These are phyloP conservation scores for Fusarium lyarnte DNA, from an alignment of 2,329 filamentous ascomycete species.

Conservation along the genomic window DNA sequence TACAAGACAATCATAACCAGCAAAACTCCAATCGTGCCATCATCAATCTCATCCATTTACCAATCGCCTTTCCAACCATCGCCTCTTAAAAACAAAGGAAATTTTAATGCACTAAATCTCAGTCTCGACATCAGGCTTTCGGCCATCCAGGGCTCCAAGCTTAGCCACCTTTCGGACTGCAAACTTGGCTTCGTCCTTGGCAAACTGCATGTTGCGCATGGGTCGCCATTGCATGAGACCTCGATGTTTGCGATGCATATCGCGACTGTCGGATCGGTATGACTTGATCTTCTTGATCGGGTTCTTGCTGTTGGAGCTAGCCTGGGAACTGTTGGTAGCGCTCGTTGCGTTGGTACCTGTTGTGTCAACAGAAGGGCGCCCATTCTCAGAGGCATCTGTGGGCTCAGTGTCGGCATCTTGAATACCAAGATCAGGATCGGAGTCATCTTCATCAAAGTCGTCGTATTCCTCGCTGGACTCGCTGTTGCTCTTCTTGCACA, in stretches of 20 bases:
- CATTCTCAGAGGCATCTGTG: conserved; percentile 43
- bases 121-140: conserved; percentile 90
- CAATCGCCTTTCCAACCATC: neutral
- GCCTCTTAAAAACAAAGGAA: neutral
- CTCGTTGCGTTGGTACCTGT: conserved; percentile 43
- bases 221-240: conserved; percentile 97
- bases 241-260: conserved; percentile 84
- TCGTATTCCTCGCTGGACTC: conserved; percentile 52
- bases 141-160: conserved; percentile 79
- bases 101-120: conserved; percentile 58
- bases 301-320: conserved; percentile 56
- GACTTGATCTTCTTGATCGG: conserved; percentile 68
- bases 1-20: conserved; percentile 17
- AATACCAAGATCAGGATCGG: conserved; percentile 66
- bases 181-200: conserved; percentile 86
- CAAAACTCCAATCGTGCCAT: conserved; percentile 24
- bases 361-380: conserved; percentile 53
- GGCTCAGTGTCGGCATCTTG: conserved; percentile 60
- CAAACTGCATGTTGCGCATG: conserved; percentile 85
- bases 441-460: conserved; percentile 51
- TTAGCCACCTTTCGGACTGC: conserved; percentile 79
- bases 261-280: conserved; percentile 73
- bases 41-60: conserved; percentile 27
- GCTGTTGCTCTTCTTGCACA: conserved; percentile 48
- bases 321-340: conserved; percentile 46